phyloP scores from a whole-genome alignment of 257 asterid genomes.

The Echium plantagineum region DNA sequence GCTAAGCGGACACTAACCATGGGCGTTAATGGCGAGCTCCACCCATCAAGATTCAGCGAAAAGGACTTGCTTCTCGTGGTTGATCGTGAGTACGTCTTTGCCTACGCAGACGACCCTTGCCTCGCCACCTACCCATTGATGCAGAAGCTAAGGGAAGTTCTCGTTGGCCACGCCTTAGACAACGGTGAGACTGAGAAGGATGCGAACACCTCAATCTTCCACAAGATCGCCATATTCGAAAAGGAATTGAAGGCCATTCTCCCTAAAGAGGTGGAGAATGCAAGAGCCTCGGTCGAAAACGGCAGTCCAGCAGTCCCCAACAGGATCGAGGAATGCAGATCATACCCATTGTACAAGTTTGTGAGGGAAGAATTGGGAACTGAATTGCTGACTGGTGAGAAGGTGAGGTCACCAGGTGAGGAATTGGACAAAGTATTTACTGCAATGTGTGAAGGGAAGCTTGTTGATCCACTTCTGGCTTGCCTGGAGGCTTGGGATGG shows the following conservation, averaged over 20 bases:
- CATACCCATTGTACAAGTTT: conserved; percentile 65
- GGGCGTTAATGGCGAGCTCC: conserved; percentile 36
- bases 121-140: conserved; percentile 29
- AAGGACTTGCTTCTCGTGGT: conserved; percentile 36
- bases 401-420: conserved; percentile 61
- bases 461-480: conserved; percentile 66
- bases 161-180: conserved; percentile 33
- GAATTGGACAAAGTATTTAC: conserved; percentile 72
- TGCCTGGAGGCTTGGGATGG: conserved; percentile 70
- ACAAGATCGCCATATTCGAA: conserved; percentile 31
- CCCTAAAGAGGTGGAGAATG: conserved; percentile 43
- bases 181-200: conserved; percentile 34
- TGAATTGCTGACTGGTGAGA: conserved; percentile 46
- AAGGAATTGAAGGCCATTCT: conserved; percentile 27
- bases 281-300: conserved; percentile 41
- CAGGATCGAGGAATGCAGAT: conserved; percentile 55
- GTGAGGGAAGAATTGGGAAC: conserved; percentile 59
- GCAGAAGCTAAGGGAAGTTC: conserved; percentile 34
- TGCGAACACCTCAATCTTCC: conserved; percentile 32
- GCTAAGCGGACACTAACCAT: conserved; percentile 28
- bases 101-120: conserved; percentile 38
- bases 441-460: conserved; percentile 45
- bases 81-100: conserved; percentile 28
- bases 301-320: conserved; percentile 49
- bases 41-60: conserved; percentile 38